phyloP scores from a whole-genome alignment of 805 yeast genomes.

The Schizosaccharomyces japonicus region DNA sequence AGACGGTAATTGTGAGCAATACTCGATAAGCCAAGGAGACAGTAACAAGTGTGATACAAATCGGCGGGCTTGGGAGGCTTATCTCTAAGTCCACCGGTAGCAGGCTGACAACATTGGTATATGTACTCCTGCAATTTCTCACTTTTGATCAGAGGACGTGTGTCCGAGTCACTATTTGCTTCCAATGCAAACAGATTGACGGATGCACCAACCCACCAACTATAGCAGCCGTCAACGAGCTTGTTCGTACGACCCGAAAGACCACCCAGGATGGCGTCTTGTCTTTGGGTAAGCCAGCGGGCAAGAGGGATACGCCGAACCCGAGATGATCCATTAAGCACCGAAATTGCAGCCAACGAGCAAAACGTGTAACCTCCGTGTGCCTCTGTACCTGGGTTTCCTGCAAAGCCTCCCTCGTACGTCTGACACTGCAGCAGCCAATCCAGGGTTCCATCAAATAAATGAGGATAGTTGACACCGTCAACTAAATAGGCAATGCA shows the following conservation, averaged over 20 bases:
- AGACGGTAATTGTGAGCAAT: constrained; percentile 24
- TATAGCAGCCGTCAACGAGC: constrained; percentile 85
- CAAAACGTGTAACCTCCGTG: constrained; percentile 96
- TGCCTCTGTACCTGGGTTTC: constrained; percentile 63
- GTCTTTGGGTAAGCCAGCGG: constrained; percentile 49
- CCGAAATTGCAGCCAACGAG: constrained; percentile 31
- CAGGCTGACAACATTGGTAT: constrained; percentile 48
- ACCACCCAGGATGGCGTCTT: constrained; percentile 58
- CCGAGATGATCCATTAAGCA: constrained; percentile 15
- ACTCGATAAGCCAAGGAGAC: constrained; percentile 46
- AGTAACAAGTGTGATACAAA: constrained; percentile 76
- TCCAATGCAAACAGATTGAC: constrained; percentile 39
- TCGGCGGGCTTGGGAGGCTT: constrained; percentile 68
- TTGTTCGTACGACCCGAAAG: constrained; percentile 77
- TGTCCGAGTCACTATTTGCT: constrained; percentile 10
- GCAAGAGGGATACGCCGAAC: constrained; percentile 26
- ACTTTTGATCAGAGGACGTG: constrained; percentile 4
- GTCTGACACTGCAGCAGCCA: constrained; percentile 61
- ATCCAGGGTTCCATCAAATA: constrained; percentile 27
- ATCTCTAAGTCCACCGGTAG: constrained; percentile 58
- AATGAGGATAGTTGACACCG: constrained; percentile 32
- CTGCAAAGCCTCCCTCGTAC: constrained; percentile 89
- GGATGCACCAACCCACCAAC: constrained; percentile 83
- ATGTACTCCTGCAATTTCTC: constrained; percentile 35
- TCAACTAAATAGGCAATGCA: constrained; percentile 42